A percentile compares a stretch with the other conserved stretches of the same genome.
phyloP scores from a whole-genome alignment of 2,329 filamentous ascomycete genomes.

The Alternaria ventricosa region DNA sequence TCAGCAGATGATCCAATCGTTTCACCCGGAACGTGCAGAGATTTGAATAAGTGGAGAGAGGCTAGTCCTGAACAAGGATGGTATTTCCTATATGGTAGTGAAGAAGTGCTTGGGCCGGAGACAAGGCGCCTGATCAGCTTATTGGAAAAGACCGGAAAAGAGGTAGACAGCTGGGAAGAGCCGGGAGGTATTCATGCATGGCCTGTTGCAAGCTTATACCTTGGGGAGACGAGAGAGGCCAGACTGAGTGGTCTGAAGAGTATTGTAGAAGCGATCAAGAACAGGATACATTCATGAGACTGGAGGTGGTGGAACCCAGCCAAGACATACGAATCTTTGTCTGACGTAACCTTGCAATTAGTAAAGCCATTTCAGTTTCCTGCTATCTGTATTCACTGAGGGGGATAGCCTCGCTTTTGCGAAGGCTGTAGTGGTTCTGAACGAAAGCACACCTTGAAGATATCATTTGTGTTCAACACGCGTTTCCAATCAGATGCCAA shows the following conservation, averaged over 20 bases:
- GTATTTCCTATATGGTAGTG: slow-evolving; percentile 73
- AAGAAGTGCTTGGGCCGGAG: slow-evolving; percentile 79
- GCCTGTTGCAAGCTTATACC: slow-evolving; percentile 72
- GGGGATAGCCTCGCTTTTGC: background rate
- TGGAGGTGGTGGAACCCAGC: background rate
- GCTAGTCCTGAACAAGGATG: slow-evolving; percentile 72
- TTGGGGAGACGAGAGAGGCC: slow-evolving; percentile 56
- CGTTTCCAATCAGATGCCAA: background rate
- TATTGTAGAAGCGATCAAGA: slow-evolving; percentile 49
- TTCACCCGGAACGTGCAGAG: slow-evolving; percentile 75
- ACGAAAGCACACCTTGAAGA: background rate
- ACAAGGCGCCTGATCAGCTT: slow-evolving; percentile 66
- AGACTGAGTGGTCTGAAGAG: slow-evolving; percentile 56
- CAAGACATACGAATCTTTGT: background rate
- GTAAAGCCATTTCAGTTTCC: background rate
- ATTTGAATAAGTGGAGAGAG: slow-evolving; percentile 69
- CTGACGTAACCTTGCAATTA: background rate
- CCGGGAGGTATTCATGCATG: slow-evolving; percentile 78
- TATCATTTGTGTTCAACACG: background rate
- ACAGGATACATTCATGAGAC: slow-evolving; percentile 29
- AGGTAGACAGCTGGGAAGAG: slow-evolving; percentile 66
- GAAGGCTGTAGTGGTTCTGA: background rate
- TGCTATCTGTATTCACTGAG: background rate
- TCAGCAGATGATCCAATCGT: slow-evolving; percentile 62
- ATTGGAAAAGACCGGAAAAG: slow-evolving; percentile 61